These are phyloP conservation scores for Paradendryphiella salina DNA, from an alignment of 2,329 filamentous ascomycete species.

Conservation along the genomic window DNA sequence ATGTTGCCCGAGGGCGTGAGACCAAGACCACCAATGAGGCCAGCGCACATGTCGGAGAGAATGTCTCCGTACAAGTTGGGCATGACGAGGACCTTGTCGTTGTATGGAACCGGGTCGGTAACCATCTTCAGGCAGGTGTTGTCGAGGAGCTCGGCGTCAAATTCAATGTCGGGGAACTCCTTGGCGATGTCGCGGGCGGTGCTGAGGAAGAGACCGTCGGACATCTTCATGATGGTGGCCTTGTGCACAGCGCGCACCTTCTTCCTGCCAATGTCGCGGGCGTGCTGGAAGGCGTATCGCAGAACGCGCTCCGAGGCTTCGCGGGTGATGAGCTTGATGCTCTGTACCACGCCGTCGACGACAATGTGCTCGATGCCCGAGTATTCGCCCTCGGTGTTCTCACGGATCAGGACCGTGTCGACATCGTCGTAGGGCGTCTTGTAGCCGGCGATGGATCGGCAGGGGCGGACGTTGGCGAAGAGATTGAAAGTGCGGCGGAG, in stretches of 20 bases:
- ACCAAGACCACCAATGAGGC: slow-evolving; percentile 95
- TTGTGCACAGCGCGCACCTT: slow-evolving; percentile 99
- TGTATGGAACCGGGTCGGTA: slow-evolving; percentile 93
- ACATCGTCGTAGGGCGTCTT: slow-evolving; percentile 98
- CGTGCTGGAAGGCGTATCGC: slow-evolving; percentile 97
- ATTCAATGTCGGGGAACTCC: slow-evolving; percentile 94
- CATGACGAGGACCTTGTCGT: slow-evolving; percentile 97
- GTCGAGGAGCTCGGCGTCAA: slow-evolving; percentile 96
- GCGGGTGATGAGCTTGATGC: slow-evolving; percentile 98
- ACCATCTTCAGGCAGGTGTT: slow-evolving; percentile 99
- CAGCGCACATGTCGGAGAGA: slow-evolving; percentile 98
- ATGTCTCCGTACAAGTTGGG: slow-evolving; percentile 99
- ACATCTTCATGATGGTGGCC: slow-evolving; percentile 99
- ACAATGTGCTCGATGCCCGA: slow-evolving; percentile 98
- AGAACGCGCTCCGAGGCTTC: slow-evolving; percentile 94
- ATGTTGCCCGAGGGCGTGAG: slow-evolving; percentile 98
- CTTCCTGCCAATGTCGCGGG: slow-evolving; percentile 86
- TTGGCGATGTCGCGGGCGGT: slow-evolving; percentile 84
- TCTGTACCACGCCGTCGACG: slow-evolving; percentile 96
- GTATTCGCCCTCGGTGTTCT: slow-evolving; percentile 99
- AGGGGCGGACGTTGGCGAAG: slow-evolving; percentile 98
- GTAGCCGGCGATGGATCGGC: slow-evolving; percentile 94
- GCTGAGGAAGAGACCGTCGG: slow-evolving; percentile 94
- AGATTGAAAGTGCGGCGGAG: slow-evolving; percentile 99
- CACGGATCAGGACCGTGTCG: slow-evolving; percentile 95